phyloP scores from a whole-genome alignment of 2,329 filamentous ascomycete genomes.

The Hymenoscyphus occultus region DNA sequence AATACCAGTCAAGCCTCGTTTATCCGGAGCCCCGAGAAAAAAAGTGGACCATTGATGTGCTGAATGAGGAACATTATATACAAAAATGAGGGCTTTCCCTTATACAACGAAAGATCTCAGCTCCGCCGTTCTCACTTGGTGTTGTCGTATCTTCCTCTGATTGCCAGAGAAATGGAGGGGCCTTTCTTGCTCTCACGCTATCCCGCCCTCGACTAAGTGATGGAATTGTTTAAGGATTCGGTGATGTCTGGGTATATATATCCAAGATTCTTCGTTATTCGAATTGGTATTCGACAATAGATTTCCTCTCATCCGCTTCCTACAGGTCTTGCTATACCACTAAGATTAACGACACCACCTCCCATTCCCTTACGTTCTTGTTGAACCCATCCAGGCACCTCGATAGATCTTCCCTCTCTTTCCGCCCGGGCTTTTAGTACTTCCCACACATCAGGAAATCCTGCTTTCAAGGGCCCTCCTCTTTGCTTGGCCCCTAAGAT shows the following conservation, averaged over 20 bases:
- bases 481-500: constrained; percentile 73
- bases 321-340: constrained; percentile 50
- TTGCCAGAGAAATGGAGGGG: background rate
- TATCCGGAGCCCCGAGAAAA: background rate
- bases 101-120: background rate
- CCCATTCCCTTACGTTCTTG: constrained; percentile 37
- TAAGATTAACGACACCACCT: constrained; percentile 56
- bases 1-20: too few relatives aligned
- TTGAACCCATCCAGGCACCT: constrained; percentile 75
- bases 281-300: background rate
- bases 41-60: background rate
- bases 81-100: background rate
- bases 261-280: background rate
- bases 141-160: background rate
- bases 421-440: constrained; percentile 61
- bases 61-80: background rate
- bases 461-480: constrained; percentile 61
- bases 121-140: background rate
- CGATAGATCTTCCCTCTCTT: constrained; percentile 48
- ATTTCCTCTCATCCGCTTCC: constrained; percentile 32
- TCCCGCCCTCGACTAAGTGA: too few relatives aligned
- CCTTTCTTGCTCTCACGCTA: too few relatives aligned
- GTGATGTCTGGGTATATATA: background rate
- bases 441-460: constrained; percentile 73
- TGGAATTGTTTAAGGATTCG: background rate